phyloP scores from a whole-genome alignment of 495 filamentous ascomycete genomes.

The Talaromyces adpressus region DNA sequence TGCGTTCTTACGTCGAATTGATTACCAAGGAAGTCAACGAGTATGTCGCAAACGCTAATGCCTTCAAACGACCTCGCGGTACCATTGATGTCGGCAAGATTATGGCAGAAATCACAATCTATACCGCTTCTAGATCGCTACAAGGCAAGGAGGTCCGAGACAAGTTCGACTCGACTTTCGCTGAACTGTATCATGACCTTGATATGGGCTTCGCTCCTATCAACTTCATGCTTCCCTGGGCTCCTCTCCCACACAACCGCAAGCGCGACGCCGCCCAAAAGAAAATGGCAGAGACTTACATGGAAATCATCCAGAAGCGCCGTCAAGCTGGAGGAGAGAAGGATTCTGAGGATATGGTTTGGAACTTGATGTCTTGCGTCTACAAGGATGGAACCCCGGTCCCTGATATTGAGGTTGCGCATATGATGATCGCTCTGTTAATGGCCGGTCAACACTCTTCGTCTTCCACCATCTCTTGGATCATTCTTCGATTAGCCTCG shows the following conservation, averaged over 20 bases:
- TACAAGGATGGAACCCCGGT: constrained; percentile 69
- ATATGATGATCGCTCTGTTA: constrained; percentile 87
- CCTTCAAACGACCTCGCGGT: constrained; percentile 62
- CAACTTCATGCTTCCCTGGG: constrained; percentile 84
- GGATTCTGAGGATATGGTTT: constrained; percentile 66
- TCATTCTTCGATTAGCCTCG: constrained; percentile 70
- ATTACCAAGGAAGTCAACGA: constrained; percentile 68
- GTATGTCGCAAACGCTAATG: constrained; percentile 56
- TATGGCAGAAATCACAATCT: constrained; percentile 83
- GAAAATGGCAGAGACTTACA: constrained; percentile 70
- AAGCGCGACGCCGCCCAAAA: constrained; percentile 68
- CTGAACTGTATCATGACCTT: constrained; percentile 72
- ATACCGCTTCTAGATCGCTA: constrained; percentile 71
- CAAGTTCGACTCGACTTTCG: constrained; percentile 66
- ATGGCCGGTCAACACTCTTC: constrained; percentile 90
- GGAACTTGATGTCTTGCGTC: constrained; percentile 68
- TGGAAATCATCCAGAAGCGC: constrained; percentile 64
- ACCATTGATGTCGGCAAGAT: constrained; percentile 55
- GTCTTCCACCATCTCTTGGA: constrained; percentile 74
- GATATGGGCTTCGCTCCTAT: constrained; percentile 78
- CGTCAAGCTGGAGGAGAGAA: constrained; percentile 39
- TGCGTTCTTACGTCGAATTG: constrained; percentile 69
- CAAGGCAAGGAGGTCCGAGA: constrained; percentile 76
- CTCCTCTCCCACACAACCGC: constrained; percentile 77
- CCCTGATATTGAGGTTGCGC: constrained; percentile 75